Base-by-base conservation (phyloP, 495 filamentous ascomycete species). In the Xylaria palmicola region DNA sequence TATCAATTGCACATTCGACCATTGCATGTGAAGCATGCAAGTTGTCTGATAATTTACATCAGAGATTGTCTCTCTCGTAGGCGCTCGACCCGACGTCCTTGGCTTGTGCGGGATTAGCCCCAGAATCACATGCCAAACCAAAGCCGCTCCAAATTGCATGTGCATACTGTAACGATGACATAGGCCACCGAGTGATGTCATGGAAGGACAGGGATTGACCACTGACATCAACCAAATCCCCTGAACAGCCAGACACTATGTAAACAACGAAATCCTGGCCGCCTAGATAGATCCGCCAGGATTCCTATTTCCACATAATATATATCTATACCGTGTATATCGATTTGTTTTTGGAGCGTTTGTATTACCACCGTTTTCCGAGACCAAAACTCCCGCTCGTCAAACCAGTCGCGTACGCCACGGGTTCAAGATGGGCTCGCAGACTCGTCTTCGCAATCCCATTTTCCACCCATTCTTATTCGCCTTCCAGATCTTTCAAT, bases 401-500 rank as follows among this genome's bases (percentile, higher is more conserved):
- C 29, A 45, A n/a, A 58, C 30, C 15, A 24, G 4, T 53, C 32
- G 17, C 10, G 26, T 39, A 12, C 0, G 15, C 30, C 6, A 40
- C 51, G 29, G 40, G 12, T 37, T 48, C 41, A 58, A 49, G 41
- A 66, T 66, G 64, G 43, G 54, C 24, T 59, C 22, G 13, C 20
- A 36, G 37, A 37, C 43, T 29, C 44, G 48, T 34, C 30, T 74
- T 24, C 53, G 64, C 29, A 75, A 72, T 54, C 71, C 69, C 13
- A 15, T 74, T 24, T 44, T 73, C 20, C 76, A 82, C 55, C 79
- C 78, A 1, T 56, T 90, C 36, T 77, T 79, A 22, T 85, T 86
- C 68, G 55, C 89, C 54, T 93, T 87, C 70, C 72, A 86, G 45
- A 55, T 90, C 27, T 67, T 90, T 37, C 90, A 94, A 79, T 84